A percentile compares a stretch with the other conserved stretches of the same genome.
These are phyloP conservation scores for Aspergillus nomiae DNA, from an alignment of 2,329 filamentous ascomycete genomes.

Conservation along the genomic window DNA sequence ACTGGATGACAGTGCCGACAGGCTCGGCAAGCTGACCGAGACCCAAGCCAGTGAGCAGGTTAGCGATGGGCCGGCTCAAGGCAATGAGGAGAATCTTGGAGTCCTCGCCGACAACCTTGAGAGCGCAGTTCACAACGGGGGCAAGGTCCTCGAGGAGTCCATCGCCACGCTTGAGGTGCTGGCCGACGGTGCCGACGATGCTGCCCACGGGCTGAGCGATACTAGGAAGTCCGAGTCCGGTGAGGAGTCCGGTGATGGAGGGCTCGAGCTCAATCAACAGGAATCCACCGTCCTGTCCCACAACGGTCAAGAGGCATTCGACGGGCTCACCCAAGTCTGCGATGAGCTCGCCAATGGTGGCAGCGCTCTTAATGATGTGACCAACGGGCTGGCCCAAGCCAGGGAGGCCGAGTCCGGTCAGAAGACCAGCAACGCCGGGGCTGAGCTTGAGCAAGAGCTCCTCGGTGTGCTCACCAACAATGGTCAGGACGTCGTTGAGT, in stretches of 20 bases:
- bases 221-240: constrained; percentile 6
- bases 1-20: constrained; percentile 22
- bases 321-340: constrained; percentile 21
- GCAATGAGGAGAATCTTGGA: constrained; percentile 22
- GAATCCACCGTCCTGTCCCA: constrained; percentile 19
- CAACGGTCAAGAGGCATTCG: constrained; percentile 23
- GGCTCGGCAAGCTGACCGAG: constrained; percentile 15
- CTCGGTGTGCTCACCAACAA: constrained; percentile 30
- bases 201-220: neutral
- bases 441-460: constrained; percentile 32
- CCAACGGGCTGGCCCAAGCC: constrained; percentile 29
- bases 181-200: constrained; percentile 17
- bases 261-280: constrained; percentile 13
- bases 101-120: constrained; percentile 12
- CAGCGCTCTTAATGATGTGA: constrained; percentile 28
- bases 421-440: constrained; percentile 29
- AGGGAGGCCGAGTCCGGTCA: constrained; percentile 31
- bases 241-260: constrained; percentile 13
- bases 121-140: constrained; percentile 14
- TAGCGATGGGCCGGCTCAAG: constrained; percentile 21
- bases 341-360: constrained; percentile 29
- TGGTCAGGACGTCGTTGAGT: constrained; percentile 32
- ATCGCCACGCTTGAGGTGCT: constrained; percentile 14
- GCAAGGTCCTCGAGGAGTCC: constrained; percentile 15
- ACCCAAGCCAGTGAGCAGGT: constrained; percentile 19